Percentiles rank a stretch among this genome's conserved stretches.
Evolutionary conservation across 78 protist species (phyloP).

Genomic region (Planoprotostelium fungivorum): DNA sequence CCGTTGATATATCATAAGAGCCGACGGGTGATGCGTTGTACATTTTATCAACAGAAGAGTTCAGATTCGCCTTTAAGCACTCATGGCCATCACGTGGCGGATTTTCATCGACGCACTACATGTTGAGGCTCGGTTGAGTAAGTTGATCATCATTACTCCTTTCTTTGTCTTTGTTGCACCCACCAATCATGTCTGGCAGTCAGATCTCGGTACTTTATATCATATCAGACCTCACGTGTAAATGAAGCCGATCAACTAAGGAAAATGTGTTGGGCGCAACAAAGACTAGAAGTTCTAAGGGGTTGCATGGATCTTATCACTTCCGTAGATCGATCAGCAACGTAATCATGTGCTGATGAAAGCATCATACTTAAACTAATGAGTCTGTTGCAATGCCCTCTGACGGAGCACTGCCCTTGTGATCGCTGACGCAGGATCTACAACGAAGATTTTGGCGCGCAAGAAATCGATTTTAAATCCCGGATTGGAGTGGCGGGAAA

Average conservation of each 20-base stretch:
- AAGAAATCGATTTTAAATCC: background rate
- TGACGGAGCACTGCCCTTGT: too few species aligned
- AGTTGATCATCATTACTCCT: background rate
- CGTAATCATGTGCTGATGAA: background rate
- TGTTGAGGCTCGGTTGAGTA: background rate
- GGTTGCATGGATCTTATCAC: background rate
- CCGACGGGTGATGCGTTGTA: too few species aligned
- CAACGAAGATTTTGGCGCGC: background rate
- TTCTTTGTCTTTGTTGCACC: background rate
- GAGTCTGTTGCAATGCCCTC: background rate
- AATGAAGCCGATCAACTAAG: background rate
- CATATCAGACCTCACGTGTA: background rate
- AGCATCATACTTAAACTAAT: background rate
- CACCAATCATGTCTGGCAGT: background rate
- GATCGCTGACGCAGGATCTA: too few species aligned
- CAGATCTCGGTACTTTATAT: background rate
- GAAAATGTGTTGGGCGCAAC: background rate
- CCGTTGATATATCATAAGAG: too few species aligned
- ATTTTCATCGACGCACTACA: background rate
- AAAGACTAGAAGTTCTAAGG: background rate
- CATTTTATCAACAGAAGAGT: too few species aligned
- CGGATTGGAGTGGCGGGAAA: too few species aligned
- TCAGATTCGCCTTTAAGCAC: background rate
- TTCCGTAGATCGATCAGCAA: too few species aligned
- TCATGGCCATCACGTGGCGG: background rate